Base-by-base conservation (phyloP, 495 filamentous ascomycete genomes). In the Penicillium angulare region DNA sequence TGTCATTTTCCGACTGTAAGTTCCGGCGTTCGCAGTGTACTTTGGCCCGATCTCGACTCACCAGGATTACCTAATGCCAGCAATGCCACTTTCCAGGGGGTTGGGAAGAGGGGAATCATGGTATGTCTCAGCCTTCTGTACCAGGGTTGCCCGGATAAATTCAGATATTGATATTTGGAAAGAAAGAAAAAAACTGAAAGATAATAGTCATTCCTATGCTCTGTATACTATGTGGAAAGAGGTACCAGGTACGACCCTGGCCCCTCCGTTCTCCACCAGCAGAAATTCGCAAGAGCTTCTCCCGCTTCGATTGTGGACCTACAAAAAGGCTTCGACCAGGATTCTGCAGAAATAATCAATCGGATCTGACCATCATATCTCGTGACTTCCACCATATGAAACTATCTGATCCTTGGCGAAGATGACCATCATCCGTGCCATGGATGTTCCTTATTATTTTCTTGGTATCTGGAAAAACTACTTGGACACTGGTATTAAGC, bases 241-340 rank as follows among this genome's bases (percentile, higher is more conserved):
- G n/a, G n/a, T n/a, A n/a, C n/a, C 18, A 36, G 33, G 33, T 36
- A 39, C 34, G 29, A 58, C 58, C 53, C 42, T 55, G 42, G 58
- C 56, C 62, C 56, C 50, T 57, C 49, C 33, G 41, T 62, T 49
- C 56, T 63, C 63, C 64, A 66, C 63, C 63, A 41, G 36, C 32
- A 55, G 57, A 56, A 40, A 42, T 65, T 62, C 58, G 51, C 59
- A 55, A 61, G 66, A 71, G 72, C 70, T 74, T 74, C 69, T 75
- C 66, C 71, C 72, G 70, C 66, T 72, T 73, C 70, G 56, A 74
- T 73, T 66, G 72, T 75, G 72, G 72, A 71, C 69, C 72, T 72
- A 62, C 45, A 31, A 69, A 53, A 59, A 49, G 55, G 55, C 63
- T 63, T 66, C 59, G 61, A 63, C 64, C 60, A 65, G 55, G 54